phyloP scores from a whole-genome alignment of 306 rosid genomes.

The Parietaria judaica region DNA sequence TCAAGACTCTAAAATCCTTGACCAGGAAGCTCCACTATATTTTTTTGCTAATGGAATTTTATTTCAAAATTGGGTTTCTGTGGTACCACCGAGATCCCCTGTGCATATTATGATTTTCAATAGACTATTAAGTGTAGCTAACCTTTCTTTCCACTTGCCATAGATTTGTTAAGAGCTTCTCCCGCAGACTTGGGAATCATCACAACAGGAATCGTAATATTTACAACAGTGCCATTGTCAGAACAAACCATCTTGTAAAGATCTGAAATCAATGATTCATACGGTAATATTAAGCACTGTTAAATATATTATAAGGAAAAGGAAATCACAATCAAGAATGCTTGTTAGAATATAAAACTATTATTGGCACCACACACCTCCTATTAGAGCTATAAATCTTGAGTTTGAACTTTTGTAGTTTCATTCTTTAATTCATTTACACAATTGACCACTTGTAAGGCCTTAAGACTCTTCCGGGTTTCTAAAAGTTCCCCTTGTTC shows the following conservation, averaged over 20 bases:
- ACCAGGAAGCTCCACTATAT: no score
- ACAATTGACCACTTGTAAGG: no score
- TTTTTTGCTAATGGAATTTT: background rate
- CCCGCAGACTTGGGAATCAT: constrained; percentile 52
- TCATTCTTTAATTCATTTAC: background rate
- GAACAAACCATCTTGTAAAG: constrained; percentile 62
- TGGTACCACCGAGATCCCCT: background rate
- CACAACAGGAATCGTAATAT: constrained; percentile 66
- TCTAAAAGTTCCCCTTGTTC: no score
- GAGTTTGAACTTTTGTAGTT: background rate
- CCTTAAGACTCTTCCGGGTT: no score
- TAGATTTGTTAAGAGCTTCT: constrained; percentile 35
- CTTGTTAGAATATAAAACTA: no score
- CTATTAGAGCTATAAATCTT: no score
- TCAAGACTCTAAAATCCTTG: no score
- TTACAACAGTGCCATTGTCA: constrained; percentile 25
- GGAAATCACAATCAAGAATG: background rate
- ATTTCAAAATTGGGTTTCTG: background rate
- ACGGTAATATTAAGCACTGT: background rate
- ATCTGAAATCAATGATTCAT: constrained; percentile 32
- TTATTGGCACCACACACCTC: no score
- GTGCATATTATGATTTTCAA: constrained; percentile 1
- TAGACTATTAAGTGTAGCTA: constrained; percentile 10
- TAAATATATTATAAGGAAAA: background rate
- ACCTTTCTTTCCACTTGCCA: constrained; percentile 54